These are phyloP conservation scores for Fusarium poae DNA, from an alignment of 2,329 filamentous ascomycete species.

Conservation along the genomic window DNA sequence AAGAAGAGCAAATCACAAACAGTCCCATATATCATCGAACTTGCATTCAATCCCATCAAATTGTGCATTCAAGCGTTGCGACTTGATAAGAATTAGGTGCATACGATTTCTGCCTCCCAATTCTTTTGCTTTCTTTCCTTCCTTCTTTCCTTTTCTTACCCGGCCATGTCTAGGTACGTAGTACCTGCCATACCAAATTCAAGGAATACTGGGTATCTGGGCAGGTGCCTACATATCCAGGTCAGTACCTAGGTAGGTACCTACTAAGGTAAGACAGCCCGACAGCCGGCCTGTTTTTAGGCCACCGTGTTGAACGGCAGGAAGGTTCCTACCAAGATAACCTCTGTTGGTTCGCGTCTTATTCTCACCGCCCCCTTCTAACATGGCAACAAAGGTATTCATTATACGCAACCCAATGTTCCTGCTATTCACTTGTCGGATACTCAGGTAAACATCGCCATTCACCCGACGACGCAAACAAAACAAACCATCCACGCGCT, in stretches of 20 bases:
- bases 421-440: background rate
- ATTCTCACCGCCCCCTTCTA: constrained; percentile 28
- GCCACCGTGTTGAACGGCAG: constrained; percentile 6
- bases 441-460: constrained; percentile 15
- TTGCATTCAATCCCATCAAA: background rate
- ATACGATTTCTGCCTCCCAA: background rate
- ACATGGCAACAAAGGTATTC: constrained; percentile 10
- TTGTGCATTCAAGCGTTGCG: background rate
- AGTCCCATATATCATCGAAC: background rate
- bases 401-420: constrained; percentile 14
- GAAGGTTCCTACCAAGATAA: background rate
- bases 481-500: constrained; percentile 10
- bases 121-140: background rate
- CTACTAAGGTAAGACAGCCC: background rate
- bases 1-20: background rate
- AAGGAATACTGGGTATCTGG: background rate
- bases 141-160: constrained; percentile 8
- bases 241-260: background rate
- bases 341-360: constrained; percentile 21
- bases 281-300: constrained; percentile 22
- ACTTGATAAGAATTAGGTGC: background rate
- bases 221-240: background rate
- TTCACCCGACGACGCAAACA: constrained; percentile 39
- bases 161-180: background rate
- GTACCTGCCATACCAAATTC: background rate